Conservation (phyloP, 2,329 filamentous ascomycete species). For the Neofusicoccum kwambonambiense region DNA sequence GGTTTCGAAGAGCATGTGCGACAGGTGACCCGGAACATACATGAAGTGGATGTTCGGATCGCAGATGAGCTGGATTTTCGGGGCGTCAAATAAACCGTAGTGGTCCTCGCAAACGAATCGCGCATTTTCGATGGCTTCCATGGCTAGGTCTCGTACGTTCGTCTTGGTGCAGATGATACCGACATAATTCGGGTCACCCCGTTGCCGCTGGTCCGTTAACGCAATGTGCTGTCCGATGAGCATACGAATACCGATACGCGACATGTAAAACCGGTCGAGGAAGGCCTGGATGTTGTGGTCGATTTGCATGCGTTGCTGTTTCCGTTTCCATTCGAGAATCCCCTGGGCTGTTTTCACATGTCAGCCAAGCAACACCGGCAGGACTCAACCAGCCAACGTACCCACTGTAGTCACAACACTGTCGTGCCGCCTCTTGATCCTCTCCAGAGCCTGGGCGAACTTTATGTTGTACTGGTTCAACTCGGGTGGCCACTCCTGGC, state of each 20-base stretch:
- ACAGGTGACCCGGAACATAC: conserved; percentile 98
- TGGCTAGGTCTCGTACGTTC: conserved; percentile 88
- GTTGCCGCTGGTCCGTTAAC: conserved; percentile 86
- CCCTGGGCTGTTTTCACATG: conserved; percentile 65
- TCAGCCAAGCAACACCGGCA: neutral
- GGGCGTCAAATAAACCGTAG: conserved; percentile 94
- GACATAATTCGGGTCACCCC: conserved; percentile 89
- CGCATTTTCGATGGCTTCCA: conserved; percentile 97
- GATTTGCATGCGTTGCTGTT: conserved; percentile 95
- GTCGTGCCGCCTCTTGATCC: conserved; percentile 94
- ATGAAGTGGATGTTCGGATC: conserved; percentile 95
- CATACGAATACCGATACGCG: conserved; percentile 97
- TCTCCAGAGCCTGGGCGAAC: conserved; percentile 84
- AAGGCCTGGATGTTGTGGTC: conserved; percentile 97
- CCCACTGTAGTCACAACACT: conserved; percentile 92
- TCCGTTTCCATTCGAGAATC: conserved; percentile 96
- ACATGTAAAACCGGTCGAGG: conserved; percentile 99
- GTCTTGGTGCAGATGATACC: conserved; percentile 99
- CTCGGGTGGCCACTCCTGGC: conserved; percentile 87
- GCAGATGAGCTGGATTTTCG: conserved; percentile 94
- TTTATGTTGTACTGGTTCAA: conserved; percentile 90
- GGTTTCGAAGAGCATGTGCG: conserved; percentile 99
- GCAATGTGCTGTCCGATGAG: conserved; percentile 98
- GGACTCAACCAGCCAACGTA: conserved; percentile 21
- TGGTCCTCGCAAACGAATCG: conserved; percentile 99